A percentile compares a stretch with the other conserved stretches of the same genome.
Evolutionary conservation across 106 monocot genomes (phyloP).

Genomic region (Alisma plantagoaquatica): DNA sequence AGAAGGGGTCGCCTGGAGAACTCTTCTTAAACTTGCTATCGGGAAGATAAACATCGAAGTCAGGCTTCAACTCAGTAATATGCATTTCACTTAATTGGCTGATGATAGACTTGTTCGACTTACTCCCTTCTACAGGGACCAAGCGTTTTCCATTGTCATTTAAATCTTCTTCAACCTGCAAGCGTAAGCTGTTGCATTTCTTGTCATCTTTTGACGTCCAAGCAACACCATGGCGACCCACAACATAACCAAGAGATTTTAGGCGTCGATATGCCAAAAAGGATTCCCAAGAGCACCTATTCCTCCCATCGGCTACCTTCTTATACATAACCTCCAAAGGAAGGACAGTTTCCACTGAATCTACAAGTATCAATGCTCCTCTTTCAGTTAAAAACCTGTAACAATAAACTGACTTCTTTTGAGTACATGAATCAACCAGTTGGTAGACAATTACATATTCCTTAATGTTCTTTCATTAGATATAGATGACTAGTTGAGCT

Average conservation of each 20-base stretch:
- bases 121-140: neutral
- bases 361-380: slow-evolving; percentile 56
- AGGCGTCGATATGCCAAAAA: slow-evolving; percentile 68
- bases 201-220: slow-evolving; percentile 48
- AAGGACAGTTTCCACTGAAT: slow-evolving; percentile 20
- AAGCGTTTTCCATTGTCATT: neutral
- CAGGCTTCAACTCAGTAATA: slow-evolving; percentile 28
- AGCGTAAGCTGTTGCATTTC: slow-evolving; percentile 10
- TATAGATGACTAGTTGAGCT: too few relatives aligned
- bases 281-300: slow-evolving; percentile 59
- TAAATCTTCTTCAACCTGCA: neutral
- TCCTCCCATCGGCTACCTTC: slow-evolving; percentile 33
- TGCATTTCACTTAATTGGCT: slow-evolving; percentile 25
- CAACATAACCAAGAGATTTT: slow-evolving; percentile 78
- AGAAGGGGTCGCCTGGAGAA: slow-evolving; percentile 54
- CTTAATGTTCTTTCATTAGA: too few relatives aligned
- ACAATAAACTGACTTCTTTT: too few relatives aligned
- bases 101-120: neutral
- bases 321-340: slow-evolving; percentile 44
- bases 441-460: too few relatives aligned
- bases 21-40: slow-evolving; percentile 85
- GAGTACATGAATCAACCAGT: too few relatives aligned
- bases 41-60: slow-evolving; percentile 77
- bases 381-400: slow-evolving; percentile 69
- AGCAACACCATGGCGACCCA: slow-evolving; percentile 53